These are phyloP conservation scores for Curvularia lunata DNA, from an alignment of 2,329 filamentous ascomycete species.

Conservation along the genomic window DNA sequence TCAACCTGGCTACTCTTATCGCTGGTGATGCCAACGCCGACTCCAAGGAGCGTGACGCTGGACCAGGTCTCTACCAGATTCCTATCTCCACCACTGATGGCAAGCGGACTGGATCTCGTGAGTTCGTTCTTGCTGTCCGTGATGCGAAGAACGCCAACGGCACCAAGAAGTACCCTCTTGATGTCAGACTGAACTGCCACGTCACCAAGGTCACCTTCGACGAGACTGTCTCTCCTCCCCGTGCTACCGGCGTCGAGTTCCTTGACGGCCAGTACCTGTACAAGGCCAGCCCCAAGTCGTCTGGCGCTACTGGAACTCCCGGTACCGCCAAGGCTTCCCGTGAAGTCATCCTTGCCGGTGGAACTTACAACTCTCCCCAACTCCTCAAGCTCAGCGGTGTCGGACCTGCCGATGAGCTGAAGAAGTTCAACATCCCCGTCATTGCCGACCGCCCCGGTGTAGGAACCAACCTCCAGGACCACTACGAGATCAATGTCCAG, in stretches of 20 bases:
- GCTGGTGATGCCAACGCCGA: conserved; percentile 61
- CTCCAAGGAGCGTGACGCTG: conserved; percentile 53
- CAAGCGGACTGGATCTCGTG: conserved; percentile 61
- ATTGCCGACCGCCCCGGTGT: conserved; percentile 67
- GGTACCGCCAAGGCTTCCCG: conserved; percentile 44
- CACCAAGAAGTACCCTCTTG: conserved; percentile 62
- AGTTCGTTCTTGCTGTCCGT: conserved; percentile 61
- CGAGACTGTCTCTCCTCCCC: conserved; percentile 64
- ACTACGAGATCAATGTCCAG: conserved; percentile 59
- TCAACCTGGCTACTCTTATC: conserved; percentile 47
- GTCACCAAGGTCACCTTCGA: conserved; percentile 72
- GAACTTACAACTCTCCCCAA: conserved; percentile 69
- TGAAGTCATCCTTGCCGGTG: conserved; percentile 49
- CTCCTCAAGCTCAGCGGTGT: conserved; percentile 70
- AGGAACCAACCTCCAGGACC: conserved; percentile 69
- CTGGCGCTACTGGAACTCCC: conserved; percentile 43
- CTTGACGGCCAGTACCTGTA: conserved; percentile 52
- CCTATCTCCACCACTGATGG: conserved; percentile 60
- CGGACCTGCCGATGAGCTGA: conserved; percentile 61
- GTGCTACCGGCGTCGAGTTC: conserved; percentile 53
- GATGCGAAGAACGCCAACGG: conserved; percentile 59
- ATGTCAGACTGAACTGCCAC: conserved; percentile 65
- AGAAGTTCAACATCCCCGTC: conserved; percentile 60
- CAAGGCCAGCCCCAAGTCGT: conserved; percentile 49
- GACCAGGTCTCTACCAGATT: conserved; percentile 62